Percentiles rank a stretch among this genome's conserved stretches.
These are phyloP conservation scores for Albifimbria verrucaria DNA, from an alignment of 2,329 filamentous ascomycete genomes.

Conservation along the genomic window DNA sequence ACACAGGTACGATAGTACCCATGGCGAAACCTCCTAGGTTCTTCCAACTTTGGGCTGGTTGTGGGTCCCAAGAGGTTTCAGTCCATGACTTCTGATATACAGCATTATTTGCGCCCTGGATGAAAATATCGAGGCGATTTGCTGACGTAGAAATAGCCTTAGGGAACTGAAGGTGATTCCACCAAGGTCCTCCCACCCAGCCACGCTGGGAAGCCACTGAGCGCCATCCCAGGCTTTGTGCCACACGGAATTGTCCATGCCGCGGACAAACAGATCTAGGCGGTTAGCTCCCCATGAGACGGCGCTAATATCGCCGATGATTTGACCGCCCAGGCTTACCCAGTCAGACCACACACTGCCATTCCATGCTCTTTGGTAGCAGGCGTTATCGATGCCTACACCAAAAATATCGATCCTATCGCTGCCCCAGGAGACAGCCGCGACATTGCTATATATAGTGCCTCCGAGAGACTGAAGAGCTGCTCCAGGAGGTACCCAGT, in stretches of 20 bases:
- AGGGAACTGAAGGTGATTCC: not conserved
- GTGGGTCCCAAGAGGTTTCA: not conserved
- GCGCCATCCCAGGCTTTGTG: constrained; percentile 21
- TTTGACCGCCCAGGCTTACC: constrained; percentile 22
- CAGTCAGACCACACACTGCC: constrained; percentile 13
- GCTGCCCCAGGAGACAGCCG: constrained; percentile 19
- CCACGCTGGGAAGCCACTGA: constrained; percentile 14
- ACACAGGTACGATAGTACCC: constrained; percentile 18
- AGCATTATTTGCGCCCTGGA: not conserved
- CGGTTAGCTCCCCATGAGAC: constrained; percentile 23
- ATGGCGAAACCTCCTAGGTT: constrained; percentile 19
- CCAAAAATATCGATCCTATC: constrained; percentile 20
- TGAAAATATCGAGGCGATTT: not conserved
- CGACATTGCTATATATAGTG: constrained; percentile 11
- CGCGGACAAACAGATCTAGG: constrained; percentile 25
- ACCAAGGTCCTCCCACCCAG: constrained; percentile 1
- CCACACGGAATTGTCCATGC: constrained; percentile 23
- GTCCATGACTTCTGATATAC: not conserved
- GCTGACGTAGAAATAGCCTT: not conserved
- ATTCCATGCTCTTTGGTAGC: constrained; percentile 19
- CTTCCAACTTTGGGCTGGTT: constrained; percentile 14
- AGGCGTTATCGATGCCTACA: constrained; percentile 15
- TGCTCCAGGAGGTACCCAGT: not conserved
- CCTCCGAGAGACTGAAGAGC: constrained; percentile 11
- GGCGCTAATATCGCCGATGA: constrained; percentile 15